Evolutionary conservation across 1,284 basidiomycete genomes (phyloP), one percentile per base, ranked within the genome.

Genomic region (Ceraceosorus guamensis): DNA sequence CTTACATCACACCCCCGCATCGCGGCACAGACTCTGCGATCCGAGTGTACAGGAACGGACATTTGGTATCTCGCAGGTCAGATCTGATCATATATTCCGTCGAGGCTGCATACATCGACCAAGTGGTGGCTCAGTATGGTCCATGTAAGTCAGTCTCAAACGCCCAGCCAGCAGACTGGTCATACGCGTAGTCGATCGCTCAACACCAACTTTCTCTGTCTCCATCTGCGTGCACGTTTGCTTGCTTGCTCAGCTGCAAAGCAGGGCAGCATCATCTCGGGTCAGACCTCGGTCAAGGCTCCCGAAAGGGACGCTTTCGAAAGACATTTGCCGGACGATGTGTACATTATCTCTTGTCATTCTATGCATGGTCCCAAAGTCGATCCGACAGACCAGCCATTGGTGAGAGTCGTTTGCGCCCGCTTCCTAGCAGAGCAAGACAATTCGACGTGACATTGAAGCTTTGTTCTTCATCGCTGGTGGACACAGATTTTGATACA

Each of bases 201-300:
- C 39, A 43, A 10, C n/a, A n/a, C 39, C n/a, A 10, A 18, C 41
- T 18, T 18, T 4, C 46, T 34, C n/a, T 48, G 31, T n/a, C 48
- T 39, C 34, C 18, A 31, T 14, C 30, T 11, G 11, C 37, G 39
- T 18, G 32, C 14, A 6, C 11, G 32, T 45, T 51, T 11, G 11
- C 45, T 47, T n/a, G n/a, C n/a, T n/a, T 39, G 10, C 24, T 52
- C 68, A 91, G 89, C 91, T 8, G 95, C 91, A 4, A 97, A 96
- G 78, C 78, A 92, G 16, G 85, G 89, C 18, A 88, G 93, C 1
- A 86, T 96, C 50, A 92, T 98, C 6, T 85, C 90, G 0, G 93
- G 91, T 0, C 93, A 98, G 78, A 97, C 93, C 0, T 92, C 89
- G 0, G 93, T 97, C 57, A 98, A 98, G 77, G 89, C 91, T 0